Evolutionary conservation across 208 protist genomes (phyloP), one percentile per base, ranked within the genome.

Genomic region (Trypanosoma brucei): DNA sequence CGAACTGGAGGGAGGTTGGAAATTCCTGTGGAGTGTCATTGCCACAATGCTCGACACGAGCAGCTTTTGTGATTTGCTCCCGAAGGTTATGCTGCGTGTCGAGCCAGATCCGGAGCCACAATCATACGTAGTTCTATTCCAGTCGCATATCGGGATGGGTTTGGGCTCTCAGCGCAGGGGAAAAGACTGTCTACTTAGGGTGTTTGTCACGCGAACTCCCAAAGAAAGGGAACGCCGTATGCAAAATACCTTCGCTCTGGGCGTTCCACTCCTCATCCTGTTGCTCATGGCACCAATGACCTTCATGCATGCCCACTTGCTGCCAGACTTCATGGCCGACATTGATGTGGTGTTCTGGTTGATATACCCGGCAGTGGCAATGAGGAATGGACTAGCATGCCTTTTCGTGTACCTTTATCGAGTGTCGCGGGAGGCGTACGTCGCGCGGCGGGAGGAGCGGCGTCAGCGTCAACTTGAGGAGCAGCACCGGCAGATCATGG

Each of bases 1-100:
- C 49, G 38, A 8, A 9, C 6, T 58, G 11, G 13, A 4, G 39
- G 57, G 65, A 6, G 37, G 57, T 31, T 82, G 62, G 65, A 40
- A 48, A 3, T 51, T 35, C 11, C 58, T 92, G 51, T 92, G 85
- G 82, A 66, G 81, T 56, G 67, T 75, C 13, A 64, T 88, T 6
- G 75, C 78, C 0, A 65, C 65, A 11, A 56, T 88, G 49, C 76
- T 92, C 9, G 85, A 92, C 62, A 86, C 56, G 2, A 86, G 79
- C 48, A 64, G 69, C 13, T 71, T 92, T 53, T 92, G 85, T 60
- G 65, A 81, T 52, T 44, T 87, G 33, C 51, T 83, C 3, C 77
- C 78, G n/a, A 81, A 68, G 31, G 63, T 88, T 4, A 72, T 72
- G 4, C 56, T 92, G 72, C 85, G 82, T 6, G 68, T 84, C 13